Base-by-base conservation (phyloP, 2,329 filamentous ascomycete genomes). In the Penicillium sp. region DNA sequence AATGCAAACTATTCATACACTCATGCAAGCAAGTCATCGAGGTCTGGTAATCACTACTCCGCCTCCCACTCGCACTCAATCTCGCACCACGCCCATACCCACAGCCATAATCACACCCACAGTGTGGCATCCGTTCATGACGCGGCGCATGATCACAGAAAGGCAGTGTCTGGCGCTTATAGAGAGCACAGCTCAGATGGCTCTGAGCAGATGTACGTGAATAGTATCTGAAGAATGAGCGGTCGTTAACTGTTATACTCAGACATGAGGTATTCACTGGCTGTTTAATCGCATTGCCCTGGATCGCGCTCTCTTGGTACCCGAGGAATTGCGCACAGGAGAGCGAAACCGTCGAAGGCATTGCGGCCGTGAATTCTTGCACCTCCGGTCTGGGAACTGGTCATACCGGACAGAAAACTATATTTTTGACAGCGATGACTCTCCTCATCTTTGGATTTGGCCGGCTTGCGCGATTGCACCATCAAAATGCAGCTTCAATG, bases 201-300 rank as follows among this genome's bases (percentile, higher is more conserved):
- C 12, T 6, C 51, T 8, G 51, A 55, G 3, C 44, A 55, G 26
- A 41, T 50, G 60, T 65, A 54, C 47, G 62, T 60, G 29, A 13
- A 34, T 31, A 16, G 24, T 18, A 16, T 36, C 23, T 18, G n/a
- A 39, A 38, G 29, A 18, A n/a, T 49, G 52, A 47, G 4, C 43
- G 49, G 45, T 18, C 2, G 26, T 39, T 46, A 50, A 34, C 26
- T 58, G 49, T 41, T 34, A 62, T 48, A 51, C 52, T 16, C 48
- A 74, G 78, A 15, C 69, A 74, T 24, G 79, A 83, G 62, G 66
- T 76, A 5, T 56, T 81, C 51, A 79, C 78, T 5, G 79, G 78
- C 23, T 59, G 81, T 49, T 67, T 83, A 28, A 60, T 69, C 9
- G 60, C 66, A 16, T 49, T 70, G 24, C 71, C 71, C 21, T 73